These are phyloP conservation scores for Agrocybe pediades DNA, from an alignment of 768 basidiomycete genomes.

Conservation along the genomic window DNA sequence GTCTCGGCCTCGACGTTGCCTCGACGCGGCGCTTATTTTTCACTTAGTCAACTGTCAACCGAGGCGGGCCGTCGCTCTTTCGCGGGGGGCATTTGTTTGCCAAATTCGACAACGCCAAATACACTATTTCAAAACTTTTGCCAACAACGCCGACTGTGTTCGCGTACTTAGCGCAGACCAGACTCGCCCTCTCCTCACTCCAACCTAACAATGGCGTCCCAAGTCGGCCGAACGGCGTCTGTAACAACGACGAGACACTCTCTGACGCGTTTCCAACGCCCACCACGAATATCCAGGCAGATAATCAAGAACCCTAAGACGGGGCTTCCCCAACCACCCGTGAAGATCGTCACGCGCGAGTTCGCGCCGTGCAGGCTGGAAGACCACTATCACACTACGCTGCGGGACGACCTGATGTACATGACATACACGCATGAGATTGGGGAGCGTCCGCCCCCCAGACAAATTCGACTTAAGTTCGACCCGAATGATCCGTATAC, in stretches of 20 bases:
- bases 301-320: conserved; percentile 49
- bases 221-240: conserved; percentile 8
- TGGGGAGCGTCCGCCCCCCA: conserved; percentile 51
- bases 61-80: no score
- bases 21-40: no score
- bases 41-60: no score
- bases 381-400: conserved; percentile 82
- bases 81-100: no score
- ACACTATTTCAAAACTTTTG: not conserved
- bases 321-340: conserved; percentile 75
- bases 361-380: conserved; percentile 71
- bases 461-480: conserved; percentile 65
- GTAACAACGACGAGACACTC: conserved; percentile 21
- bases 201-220: conserved; percentile 11
- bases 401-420: conserved; percentile 91
- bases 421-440: conserved; percentile 86
- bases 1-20: no score
- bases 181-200: not conserved
- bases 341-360: conserved; percentile 65
- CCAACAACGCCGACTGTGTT: not conserved
- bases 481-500: conserved; percentile 84
- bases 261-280: conserved; percentile 52
- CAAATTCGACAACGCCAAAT: not conserved
- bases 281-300: conserved; percentile 44
- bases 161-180: no score